Percentiles rank a stretch among this genome's conserved stretches.
Conservation (phyloP, 306 rosid species). For the Pyrus communis region DNA sequence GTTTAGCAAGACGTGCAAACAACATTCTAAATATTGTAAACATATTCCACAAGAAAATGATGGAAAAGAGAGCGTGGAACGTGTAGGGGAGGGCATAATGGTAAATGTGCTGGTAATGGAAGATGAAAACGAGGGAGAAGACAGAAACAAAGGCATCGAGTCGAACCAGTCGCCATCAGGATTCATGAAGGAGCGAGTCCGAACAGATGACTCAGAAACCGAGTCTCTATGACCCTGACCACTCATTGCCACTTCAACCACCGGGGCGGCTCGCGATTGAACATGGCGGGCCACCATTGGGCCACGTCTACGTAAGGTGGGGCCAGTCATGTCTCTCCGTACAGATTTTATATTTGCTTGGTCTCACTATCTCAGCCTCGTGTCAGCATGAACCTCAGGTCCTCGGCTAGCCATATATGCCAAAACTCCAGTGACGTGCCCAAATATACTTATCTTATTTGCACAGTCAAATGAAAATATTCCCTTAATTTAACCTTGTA, state of each 20-base stretch:
- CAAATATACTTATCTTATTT: not conserved
- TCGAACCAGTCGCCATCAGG: conserved; percentile 24
- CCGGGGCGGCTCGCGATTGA: not conserved
- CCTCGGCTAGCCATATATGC: not conserved
- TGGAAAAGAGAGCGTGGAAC: not conserved
- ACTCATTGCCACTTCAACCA: not conserved
- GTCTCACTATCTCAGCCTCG: not conserved
- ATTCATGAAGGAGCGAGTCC: not conserved
- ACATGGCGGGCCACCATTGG: conserved; percentile 6
- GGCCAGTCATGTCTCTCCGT: not conserved
- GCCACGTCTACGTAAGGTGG: not conserved
- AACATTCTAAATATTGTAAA: not conserved
- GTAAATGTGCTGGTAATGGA: not conserved
- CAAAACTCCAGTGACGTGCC: not conserved
- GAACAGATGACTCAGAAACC: not conserved
- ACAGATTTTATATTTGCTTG: not conserved
- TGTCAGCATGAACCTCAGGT: not conserved
- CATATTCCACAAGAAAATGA: not conserved
- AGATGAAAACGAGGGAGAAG: conserved; percentile 21
- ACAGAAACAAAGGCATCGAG: conserved; percentile 22
- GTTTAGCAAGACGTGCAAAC: conserved; percentile 2
- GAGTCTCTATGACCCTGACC: not conserved
- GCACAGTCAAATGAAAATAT: not conserved
- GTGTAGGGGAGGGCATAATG: not conserved
- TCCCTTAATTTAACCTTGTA: no score